Evolutionary conservation across 192 early-diverging fungal genomes (phyloP), one percentile per base, ranked within the genome.

Genomic region (Dispira parvispora): DNA sequence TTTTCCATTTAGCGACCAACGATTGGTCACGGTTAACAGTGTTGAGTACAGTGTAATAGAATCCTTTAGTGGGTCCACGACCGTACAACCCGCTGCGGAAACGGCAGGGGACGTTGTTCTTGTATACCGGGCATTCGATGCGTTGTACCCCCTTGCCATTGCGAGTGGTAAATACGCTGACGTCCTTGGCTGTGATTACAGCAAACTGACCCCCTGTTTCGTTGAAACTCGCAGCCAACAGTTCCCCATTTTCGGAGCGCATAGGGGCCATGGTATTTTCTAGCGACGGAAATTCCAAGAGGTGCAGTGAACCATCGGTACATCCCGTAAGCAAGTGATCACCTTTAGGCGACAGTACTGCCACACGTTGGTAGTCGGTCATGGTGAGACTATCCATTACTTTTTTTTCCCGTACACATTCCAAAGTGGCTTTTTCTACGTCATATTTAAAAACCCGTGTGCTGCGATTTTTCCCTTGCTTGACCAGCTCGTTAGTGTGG

Each of bases 91-190:
- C 32, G 57, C 27, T 42, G 2, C 57, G 57, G 38, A 60, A 60
- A n/a, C 38, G 57, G 32, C 57, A 60, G 18, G 11, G 18, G 32
- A 18, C 10, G 14, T 60, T 60, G 42, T 16, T 16, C 27, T 60
- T 60, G 13, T 60, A 60, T 5, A 60, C 57, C 38, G 57, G 57
- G 57, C 57, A 60, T 16, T 60, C 57, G 42, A 60, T 60, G 57
- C 27, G 57, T 28, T 60, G 57, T 14, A 60, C 57, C 14, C 57
- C 57, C 16, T 60, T 60, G 25, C 57, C 57, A 13, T 14, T 60
- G 2, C 57, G 57, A 3, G 57, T 60, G 5, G 32, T 16, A 27
- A 60, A 60, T 6, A 60, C 38, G 27, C 57, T 60, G 2, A 60
- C 57, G 13, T 60, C 57, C 13, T 60, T 27, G 57, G 27, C 32